Conservation (phyloP, 2,329 filamentous ascomycete species). For the Pseudogymnoascus verrucosus region DNA sequence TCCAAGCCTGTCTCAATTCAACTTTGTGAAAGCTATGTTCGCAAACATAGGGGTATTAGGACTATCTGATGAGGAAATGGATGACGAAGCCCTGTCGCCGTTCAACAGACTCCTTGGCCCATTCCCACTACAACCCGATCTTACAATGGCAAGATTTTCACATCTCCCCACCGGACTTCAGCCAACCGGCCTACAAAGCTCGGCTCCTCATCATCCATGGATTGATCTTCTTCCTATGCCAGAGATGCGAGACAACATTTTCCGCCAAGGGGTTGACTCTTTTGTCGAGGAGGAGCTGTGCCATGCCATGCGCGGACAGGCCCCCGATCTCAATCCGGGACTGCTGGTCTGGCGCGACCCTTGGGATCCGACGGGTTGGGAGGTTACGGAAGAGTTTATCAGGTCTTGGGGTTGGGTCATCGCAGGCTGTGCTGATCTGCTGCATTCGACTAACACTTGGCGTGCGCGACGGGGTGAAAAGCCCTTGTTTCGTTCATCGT, state of each 20-base stretch:
- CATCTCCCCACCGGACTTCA: slow-evolving; percentile 14
- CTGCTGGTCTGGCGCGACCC: slow-evolving; percentile 33
- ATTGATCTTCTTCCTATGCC: slow-evolving; percentile 24
- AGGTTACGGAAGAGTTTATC: slow-evolving; percentile 31
- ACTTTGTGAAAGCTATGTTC: not conserved
- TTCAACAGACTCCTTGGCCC: not conserved
- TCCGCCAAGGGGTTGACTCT: slow-evolving; percentile 18
- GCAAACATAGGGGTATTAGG: not conserved
- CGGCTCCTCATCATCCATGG: slow-evolving; percentile 24
- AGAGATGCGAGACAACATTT: slow-evolving; percentile 25
- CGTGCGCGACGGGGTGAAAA: slow-evolving; percentile 29
- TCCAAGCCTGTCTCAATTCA: not conserved
- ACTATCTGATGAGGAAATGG: slow-evolving; percentile 7
- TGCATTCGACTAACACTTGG: slow-evolving; percentile 31
- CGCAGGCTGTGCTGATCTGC: slow-evolving; percentile 26
- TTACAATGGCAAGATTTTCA: not conserved
- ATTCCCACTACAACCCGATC: not conserved
- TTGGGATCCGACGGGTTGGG: slow-evolving; percentile 30
- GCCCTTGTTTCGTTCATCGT: not conserved
- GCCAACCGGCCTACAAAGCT: slow-evolving; percentile 23
- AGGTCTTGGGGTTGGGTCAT: slow-evolving; percentile 31
- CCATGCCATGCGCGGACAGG: slow-evolving; percentile 23
- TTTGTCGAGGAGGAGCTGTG: slow-evolving; percentile 27
- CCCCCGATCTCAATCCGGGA: slow-evolving; percentile 22
- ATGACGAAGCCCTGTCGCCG: not conserved